phyloP scores from a whole-genome alignment of 2,329 filamentous ascomycete species.

The Didymella segeticola region DNA sequence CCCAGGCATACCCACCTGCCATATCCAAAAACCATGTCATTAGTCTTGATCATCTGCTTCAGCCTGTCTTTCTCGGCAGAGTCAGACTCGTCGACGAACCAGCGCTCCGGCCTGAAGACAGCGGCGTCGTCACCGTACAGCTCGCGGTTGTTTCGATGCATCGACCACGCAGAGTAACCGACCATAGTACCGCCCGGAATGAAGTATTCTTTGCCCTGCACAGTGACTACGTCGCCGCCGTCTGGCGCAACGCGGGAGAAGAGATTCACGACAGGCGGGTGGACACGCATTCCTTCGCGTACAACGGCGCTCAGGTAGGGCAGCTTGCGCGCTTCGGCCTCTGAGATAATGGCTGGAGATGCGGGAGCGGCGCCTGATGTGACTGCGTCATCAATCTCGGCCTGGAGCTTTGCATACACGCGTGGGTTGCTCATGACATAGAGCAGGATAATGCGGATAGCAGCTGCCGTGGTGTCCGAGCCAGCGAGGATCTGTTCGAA shows the following conservation, averaged over 20 bases:
- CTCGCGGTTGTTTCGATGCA: slow-evolving; percentile 40
- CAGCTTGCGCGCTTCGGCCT: slow-evolving; percentile 51
- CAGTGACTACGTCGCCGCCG: slow-evolving; percentile 42
- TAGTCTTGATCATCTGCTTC: slow-evolving; percentile 40
- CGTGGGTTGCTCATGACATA: slow-evolving; percentile 60
- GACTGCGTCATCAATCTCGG: slow-evolving; percentile 55
- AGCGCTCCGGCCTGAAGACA: slow-evolving; percentile 59
- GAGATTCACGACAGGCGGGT: slow-evolving; percentile 49
- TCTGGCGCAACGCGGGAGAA: slow-evolving; percentile 41
- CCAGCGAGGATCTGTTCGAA: slow-evolving; percentile 60
- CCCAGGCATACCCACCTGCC: slow-evolving; percentile 48
- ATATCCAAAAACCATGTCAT: slow-evolving; percentile 48
- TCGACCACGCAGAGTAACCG: slow-evolving; percentile 42
- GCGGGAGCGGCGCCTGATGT: slow-evolving; percentile 46
- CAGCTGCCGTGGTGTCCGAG: slow-evolving; percentile 64
- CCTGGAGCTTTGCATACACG: slow-evolving; percentile 55
- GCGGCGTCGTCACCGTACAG: slow-evolving; percentile 51
- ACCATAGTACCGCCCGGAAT: slow-evolving; percentile 46
- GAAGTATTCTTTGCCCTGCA: slow-evolving; percentile 35
- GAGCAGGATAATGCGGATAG: slow-evolving; percentile 61
- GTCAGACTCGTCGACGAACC: slow-evolving; percentile 46
- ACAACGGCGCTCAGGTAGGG: slow-evolving; percentile 57
- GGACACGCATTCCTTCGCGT: slow-evolving; percentile 56
- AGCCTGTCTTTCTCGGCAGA: slow-evolving; percentile 33
- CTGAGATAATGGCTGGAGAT: slow-evolving; percentile 53